Conservation (phyloP, 164 flowering plant species). For the Annona squamosa region DNA sequence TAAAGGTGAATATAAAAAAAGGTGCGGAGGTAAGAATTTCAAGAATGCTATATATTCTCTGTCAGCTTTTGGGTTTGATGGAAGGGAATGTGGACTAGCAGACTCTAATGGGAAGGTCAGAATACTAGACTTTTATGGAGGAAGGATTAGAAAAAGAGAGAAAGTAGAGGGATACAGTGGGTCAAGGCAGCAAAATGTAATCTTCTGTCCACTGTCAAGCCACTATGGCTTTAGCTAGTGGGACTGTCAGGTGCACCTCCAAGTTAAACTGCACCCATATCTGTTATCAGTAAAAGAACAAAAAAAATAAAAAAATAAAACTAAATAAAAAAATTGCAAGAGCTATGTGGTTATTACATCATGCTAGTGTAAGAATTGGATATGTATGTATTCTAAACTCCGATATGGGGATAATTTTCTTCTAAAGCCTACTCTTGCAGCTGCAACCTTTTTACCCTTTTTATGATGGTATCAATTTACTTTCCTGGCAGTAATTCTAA, state of each 20-base stretch:
- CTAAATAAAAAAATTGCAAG: too few relatives aligned
- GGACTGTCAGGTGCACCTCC: neutral
- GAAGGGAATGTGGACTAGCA: conserved; percentile 17
- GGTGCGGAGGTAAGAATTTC: conserved; percentile 9
- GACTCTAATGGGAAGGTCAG: conserved; percentile 8
- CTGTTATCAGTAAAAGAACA: neutral
- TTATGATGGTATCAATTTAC: too few relatives aligned
- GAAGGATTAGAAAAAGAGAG: conserved; percentile 6
- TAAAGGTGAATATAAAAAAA: conserved; percentile 9
- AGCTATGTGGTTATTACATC: too few relatives aligned
- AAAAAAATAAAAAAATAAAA: too few relatives aligned
- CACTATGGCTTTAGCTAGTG: conserved; percentile 7
- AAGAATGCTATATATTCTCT: conserved; percentile 20
- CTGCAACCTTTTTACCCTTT: too few relatives aligned
- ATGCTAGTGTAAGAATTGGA: too few relatives aligned
- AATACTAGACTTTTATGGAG: conserved; percentile 13
- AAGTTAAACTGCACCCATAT: neutral
- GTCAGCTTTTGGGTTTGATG: conserved; percentile 9
- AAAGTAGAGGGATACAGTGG: conserved; percentile 12
- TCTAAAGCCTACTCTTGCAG: too few relatives aligned
- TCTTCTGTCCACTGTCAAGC: conserved; percentile 18
- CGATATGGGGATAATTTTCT: too few relatives aligned
- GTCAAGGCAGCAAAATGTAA: conserved; percentile 9
- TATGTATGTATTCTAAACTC: too few relatives aligned
- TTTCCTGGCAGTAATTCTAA: too few relatives aligned